Conservation (phyloP, 441 rosid species). For the Macaranga tanarius region DNA sequence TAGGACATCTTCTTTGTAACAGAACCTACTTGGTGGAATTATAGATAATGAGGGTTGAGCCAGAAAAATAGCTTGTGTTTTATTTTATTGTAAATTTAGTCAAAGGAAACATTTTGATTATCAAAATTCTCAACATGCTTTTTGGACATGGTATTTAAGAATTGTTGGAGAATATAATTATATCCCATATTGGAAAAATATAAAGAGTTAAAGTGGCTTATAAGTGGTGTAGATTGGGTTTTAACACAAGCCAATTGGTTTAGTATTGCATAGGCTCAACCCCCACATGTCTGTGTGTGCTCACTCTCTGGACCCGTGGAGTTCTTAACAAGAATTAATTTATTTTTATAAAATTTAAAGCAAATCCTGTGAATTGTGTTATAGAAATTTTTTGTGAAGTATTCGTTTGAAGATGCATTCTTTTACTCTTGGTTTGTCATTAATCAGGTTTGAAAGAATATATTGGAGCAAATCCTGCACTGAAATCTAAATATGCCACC, state of each 20-base stretch:
- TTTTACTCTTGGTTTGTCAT: constrained; percentile 24
- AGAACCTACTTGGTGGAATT: background rate
- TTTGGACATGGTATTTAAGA: background rate
- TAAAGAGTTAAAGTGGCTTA: too few relatives aligned
- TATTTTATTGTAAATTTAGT: background rate
- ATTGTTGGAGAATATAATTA: too few relatives aligned
- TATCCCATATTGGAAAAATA: too few relatives aligned
- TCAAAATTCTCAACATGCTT: background rate
- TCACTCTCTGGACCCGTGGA: too few relatives aligned
- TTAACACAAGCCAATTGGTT: too few relatives aligned
- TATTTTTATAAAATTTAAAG: background rate
- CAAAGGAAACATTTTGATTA: constrained; percentile 1
- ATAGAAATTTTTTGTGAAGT: background rate
- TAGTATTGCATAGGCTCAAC: too few relatives aligned
- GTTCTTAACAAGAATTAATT: background rate
- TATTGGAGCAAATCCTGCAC: constrained; percentile 87
- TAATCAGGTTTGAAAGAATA: constrained; percentile 87
- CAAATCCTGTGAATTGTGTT: constrained; percentile 1
- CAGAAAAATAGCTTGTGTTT: background rate
- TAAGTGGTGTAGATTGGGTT: too few relatives aligned
- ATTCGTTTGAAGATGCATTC: constrained; percentile 4
- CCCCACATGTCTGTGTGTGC: too few relatives aligned
- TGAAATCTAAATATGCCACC: constrained; percentile 53
- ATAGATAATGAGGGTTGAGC: background rate
- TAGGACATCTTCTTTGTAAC: too few relatives aligned